Conservation (phyloP, 2,329 filamentous ascomycete species). For the Blastomyces emzantsi region DNA sequence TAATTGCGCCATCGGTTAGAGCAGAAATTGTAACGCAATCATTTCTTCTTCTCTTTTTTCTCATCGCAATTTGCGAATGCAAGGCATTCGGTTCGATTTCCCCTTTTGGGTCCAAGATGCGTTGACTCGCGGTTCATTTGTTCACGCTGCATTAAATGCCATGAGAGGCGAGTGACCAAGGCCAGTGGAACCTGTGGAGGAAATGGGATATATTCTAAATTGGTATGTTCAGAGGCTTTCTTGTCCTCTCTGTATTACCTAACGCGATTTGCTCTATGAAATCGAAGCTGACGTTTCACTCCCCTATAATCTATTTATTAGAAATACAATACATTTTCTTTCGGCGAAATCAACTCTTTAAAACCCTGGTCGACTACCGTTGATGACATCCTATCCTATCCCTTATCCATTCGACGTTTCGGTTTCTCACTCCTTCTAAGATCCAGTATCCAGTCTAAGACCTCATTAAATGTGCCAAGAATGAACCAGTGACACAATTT, state of each 20-base stretch:
- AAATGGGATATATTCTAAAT: conserved; percentile 17
- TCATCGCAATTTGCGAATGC: background rate
- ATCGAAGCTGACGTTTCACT: background rate
- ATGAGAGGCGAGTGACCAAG: background rate
- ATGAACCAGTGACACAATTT: background rate
- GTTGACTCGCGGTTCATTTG: background rate
- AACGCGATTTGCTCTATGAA: background rate
- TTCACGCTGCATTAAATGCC: background rate
- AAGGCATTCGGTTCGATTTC: background rate
- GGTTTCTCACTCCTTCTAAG: background rate
- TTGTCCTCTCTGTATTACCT: background rate
- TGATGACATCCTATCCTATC: background rate
- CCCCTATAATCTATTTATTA: background rate
- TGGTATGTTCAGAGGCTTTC: conserved; percentile 11
- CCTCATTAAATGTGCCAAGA: background rate
- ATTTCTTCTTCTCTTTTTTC: background rate
- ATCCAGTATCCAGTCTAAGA: background rate
- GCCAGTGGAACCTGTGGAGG: conserved; percentile 14
- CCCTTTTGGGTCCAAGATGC: background rate
- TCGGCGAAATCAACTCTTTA: background rate
- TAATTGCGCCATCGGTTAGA: conserved; percentile 9
- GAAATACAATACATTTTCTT: background rate
- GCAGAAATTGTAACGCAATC: background rate
- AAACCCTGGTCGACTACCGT: no score
- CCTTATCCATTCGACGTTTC: background rate